Evolutionary conservation across 768 basidiomycete genomes (phyloP).

Genomic region (Clitopilus hobsonii): DNA sequence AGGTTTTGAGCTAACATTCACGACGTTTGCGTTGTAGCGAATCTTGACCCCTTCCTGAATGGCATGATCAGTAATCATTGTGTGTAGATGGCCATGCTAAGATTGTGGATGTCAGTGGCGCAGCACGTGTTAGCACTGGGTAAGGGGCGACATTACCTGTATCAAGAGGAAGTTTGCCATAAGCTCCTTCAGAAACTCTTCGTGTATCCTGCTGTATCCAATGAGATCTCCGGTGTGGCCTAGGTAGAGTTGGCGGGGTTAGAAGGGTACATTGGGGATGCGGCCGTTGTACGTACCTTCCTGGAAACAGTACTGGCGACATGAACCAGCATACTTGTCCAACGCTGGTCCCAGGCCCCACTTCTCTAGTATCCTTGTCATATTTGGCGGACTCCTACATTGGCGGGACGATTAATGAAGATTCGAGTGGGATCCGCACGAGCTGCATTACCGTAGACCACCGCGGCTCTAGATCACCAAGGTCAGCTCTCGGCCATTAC

Average conservation of each 20-base stretch:
- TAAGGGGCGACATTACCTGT: constrained; percentile 13
- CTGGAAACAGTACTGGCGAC: constrained; percentile 24
- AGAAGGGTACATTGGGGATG: not conserved
- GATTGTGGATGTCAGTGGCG: not conserved
- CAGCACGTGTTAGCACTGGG: not conserved
- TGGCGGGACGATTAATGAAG: not conserved
- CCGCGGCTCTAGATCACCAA: constrained; percentile 26
- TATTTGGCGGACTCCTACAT: constrained; percentile 45
- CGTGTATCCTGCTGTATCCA: constrained; percentile 41
- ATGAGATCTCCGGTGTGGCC: constrained; percentile 41
- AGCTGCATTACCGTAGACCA: constrained; percentile 31
- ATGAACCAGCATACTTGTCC: constrained; percentile 28
- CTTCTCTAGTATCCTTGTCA: constrained; percentile 47
- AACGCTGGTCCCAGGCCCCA: constrained; percentile 51
- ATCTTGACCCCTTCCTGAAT: constrained; percentile 42
- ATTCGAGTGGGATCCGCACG: not conserved
- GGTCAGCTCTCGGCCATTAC: not conserved
- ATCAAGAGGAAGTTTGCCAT: constrained; percentile 28
- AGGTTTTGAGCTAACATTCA: constrained; percentile 21
- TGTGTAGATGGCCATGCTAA: constrained; percentile 51
- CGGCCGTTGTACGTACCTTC: constrained; percentile 12
- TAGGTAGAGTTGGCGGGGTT: constrained; percentile 12
- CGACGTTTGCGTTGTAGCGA: constrained; percentile 33
- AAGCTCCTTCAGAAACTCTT: constrained; percentile 38
- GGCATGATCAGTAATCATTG: constrained; percentile 42